phyloP scores from a whole-genome alignment of 139 green algal species.

The Chlamydomonas schloesseri region DNA sequence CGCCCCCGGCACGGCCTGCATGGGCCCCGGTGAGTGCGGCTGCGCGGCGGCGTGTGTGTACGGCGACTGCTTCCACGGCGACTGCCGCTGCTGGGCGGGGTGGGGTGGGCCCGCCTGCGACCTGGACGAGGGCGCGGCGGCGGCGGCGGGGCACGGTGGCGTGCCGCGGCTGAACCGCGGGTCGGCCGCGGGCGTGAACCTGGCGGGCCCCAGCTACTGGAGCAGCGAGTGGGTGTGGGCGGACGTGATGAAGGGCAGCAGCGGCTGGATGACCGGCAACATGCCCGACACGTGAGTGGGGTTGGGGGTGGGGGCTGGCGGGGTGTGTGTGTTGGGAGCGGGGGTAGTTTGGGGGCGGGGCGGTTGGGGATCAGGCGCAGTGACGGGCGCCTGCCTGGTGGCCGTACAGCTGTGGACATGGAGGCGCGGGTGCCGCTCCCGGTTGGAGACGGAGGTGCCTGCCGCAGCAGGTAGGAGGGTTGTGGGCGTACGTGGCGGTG shows the following conservation, averaged over 20 bases:
- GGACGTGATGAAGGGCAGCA: slow-evolving; percentile 47
- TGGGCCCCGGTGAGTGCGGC: slow-evolving; percentile 43
- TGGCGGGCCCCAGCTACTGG: slow-evolving; percentile 27
- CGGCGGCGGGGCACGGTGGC: background rate
- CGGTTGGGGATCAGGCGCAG: no score
- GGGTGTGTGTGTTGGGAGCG: background rate
- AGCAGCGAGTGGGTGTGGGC: slow-evolving; percentile 42
- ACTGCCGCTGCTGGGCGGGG: slow-evolving; percentile 49
- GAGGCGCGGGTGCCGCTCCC: no score
- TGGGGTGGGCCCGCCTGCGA: slow-evolving; percentile 2
- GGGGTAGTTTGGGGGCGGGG: no score
- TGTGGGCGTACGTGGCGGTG: no score
- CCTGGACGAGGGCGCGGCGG: background rate
- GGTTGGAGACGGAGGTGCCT: no score
- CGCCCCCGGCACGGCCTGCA: background rate
- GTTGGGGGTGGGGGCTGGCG: background rate
- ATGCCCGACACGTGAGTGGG: slow-evolving; percentile 44
- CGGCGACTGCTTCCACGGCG: slow-evolving; percentile 40
- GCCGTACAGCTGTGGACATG: no score
- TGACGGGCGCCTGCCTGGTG: no score
- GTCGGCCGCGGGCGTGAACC: slow-evolving; percentile 29
- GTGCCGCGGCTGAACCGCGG: slow-evolving; percentile 24
- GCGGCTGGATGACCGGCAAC: slow-evolving; percentile 35
- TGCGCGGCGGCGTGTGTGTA: slow-evolving; percentile 33
- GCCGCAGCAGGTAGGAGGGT: no score